A percentile compares a stretch with the other conserved stretches of the same genome.
These are phyloP conservation scores for Neophaeococcomyces aloes DNA, from an alignment of 2,329 filamentous ascomycete genomes.

Conservation along the genomic window DNA sequence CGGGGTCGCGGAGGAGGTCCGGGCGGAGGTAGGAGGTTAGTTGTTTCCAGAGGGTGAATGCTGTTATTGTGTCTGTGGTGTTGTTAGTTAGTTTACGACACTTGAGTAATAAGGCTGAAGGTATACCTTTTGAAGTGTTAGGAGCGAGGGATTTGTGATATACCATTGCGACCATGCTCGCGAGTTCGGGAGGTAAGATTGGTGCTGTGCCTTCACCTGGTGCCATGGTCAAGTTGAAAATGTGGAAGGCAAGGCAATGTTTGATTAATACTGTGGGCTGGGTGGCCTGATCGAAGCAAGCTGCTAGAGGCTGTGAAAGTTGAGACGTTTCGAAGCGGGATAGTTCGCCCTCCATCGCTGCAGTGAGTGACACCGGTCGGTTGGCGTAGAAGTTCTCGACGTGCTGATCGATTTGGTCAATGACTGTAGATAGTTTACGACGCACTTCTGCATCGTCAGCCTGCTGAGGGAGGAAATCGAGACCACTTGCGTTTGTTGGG, in stretches of 20 bases:
- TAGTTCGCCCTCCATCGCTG: conserved; percentile 8
- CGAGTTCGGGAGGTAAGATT: conserved; percentile 9
- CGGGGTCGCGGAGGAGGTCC: not conserved
- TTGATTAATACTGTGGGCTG: conserved; percentile 17
- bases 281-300: conserved; percentile 13
- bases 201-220: conserved; percentile 6
- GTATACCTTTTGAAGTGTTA: conserved; percentile 1
- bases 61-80: not conserved
- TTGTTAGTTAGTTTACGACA: not conserved
- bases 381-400: conserved; percentile 29
- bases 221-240: conserved; percentile 19
- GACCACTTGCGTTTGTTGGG: not conserved
- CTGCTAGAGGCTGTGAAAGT: conserved; percentile 14
- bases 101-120: conserved; percentile 9
- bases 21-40: conserved; percentile 22
- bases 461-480: conserved; percentile 22
- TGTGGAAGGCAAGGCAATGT: conserved; percentile 18
- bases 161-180: not conserved
- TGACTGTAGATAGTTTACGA: conserved; percentile 23
- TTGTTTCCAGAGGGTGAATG: conserved; percentile 25
- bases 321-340: conserved; percentile 18
- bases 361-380: not conserved
- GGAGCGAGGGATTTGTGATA: not conserved
- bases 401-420: conserved; percentile 28
- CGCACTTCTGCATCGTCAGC: conserved; percentile 25